phyloP scores from a whole-genome alignment of 352 stramenopile genomes.

The Globisporangium nagaii region DNA sequence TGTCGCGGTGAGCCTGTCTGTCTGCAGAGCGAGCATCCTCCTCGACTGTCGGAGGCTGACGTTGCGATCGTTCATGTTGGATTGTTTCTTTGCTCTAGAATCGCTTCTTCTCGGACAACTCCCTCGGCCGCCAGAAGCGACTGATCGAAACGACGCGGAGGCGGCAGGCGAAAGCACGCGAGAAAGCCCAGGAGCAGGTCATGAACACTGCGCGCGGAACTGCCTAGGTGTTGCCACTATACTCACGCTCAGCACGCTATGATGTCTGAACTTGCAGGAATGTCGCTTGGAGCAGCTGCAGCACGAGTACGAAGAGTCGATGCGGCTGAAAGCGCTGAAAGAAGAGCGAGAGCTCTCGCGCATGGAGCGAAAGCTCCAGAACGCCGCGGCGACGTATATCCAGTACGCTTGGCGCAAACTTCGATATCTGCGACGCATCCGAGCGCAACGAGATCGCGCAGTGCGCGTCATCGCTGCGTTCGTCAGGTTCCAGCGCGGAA shows the following conservation, averaged over 20 bases:
- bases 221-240: too few species aligned
- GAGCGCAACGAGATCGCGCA: constrained; percentile 16
- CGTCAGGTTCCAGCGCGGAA: constrained; percentile 14
- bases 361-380: constrained; percentile 53
- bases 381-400: constrained; percentile 64
- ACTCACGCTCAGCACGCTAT: too few species aligned
- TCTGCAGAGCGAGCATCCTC: too few species aligned
- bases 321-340: constrained; percentile 24
- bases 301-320: constrained; percentile 36
- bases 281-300: constrained; percentile 40
- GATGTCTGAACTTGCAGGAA: constrained; percentile 19
- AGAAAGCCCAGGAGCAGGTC: constrained; percentile 56
- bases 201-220: too few species aligned
- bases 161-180: constrained; percentile 37
- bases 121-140: constrained; percentile 43
- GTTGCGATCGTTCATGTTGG: too few species aligned
- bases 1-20: constrained; percentile 22
- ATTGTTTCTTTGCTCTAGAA: constrained; percentile 23
- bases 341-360: constrained; percentile 48
- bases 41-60: too few species aligned
- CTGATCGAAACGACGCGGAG: constrained; percentile 56
- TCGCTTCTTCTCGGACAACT: constrained; percentile 72
- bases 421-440: neutral
- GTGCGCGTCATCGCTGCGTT: constrained; percentile 28
- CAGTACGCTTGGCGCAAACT: constrained; percentile 53